Evolutionary conservation across 306 rosid species (phyloP).

Genomic region (Cucurbita argyrosperma): DNA sequence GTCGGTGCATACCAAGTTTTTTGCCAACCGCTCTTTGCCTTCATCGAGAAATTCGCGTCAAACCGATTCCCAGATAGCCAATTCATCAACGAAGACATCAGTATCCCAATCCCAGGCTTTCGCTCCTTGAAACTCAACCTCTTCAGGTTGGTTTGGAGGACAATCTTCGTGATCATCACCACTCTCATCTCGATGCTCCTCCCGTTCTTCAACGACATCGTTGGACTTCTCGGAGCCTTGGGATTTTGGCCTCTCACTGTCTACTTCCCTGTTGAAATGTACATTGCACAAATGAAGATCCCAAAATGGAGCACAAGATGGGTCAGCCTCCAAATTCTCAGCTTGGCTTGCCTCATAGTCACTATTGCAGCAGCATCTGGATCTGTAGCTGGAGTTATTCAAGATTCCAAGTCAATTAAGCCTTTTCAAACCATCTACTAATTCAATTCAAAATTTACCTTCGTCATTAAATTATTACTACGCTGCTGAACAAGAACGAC

Average conservation of each 20-base stretch:
- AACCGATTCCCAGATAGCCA: constrained; percentile 29
- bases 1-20: constrained; percentile 82
- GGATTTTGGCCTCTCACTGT: constrained; percentile 80
- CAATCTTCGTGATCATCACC: constrained; percentile 43
- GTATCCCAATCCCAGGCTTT: constrained; percentile 30
- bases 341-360: constrained; percentile 30
- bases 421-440: constrained; percentile 36
- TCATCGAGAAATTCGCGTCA: constrained; percentile 35
- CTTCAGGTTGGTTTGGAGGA: constrained; percentile 50
- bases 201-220: constrained; percentile 69
- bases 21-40: constrained; percentile 63
- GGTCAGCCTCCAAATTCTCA: constrained; percentile 43
- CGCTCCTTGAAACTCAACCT: constrained; percentile 24
- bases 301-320: constrained; percentile 63
- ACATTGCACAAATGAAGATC: constrained; percentile 50
- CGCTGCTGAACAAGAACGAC: neutral
- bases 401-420: constrained; percentile 34
- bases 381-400: constrained; percentile 53
- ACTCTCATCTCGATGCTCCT: constrained; percentile 56
- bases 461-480: neutral
- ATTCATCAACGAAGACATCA: constrained; percentile 26
- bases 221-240: constrained; percentile 69
- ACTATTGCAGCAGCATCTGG: constrained; percentile 53
- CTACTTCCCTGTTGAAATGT: constrained; percentile 66
- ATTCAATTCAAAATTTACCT: neutral